Base-by-base conservation (phyloP, 2,329 filamentous ascomycete genomes). In the Diaporthe nobilis region DNA sequence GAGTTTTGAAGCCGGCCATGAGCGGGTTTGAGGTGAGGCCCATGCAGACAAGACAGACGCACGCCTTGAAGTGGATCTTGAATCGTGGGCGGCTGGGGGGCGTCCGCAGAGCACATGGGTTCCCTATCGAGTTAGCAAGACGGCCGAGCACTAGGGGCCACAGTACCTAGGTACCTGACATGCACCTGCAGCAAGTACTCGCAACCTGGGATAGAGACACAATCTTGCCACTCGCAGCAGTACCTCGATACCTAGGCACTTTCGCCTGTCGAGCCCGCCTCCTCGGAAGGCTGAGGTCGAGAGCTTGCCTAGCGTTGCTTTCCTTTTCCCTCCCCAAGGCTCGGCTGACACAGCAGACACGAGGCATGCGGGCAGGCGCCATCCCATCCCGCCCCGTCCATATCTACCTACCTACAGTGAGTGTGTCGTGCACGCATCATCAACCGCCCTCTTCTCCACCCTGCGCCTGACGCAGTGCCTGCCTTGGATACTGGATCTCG, bases 321-420 rank as follows among this genome's bases (percentile, higher is more conserved):
- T 8, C 22, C 9, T 22, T 13, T 37, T 25, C n/a, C 22, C 17
- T 31, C 22, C 25, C 25, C 10, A 28, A 55, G 65, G 49, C 65
- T 63, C n/a, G 58, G 65, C 65, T 70, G 65, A 70, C 65, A 70
- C 65, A 70, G 65, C 65, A 70, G 65, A 42, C 49, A 70, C 65
- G 31, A 70, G 65, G 31, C 65, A 53, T n/a, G 39, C 60, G 10
- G 47, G 65, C 65, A 28, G 47, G 65, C 65, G 47, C 47, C 65
- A 25, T 39, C 47, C 63, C 47, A 68, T 53, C 31, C 28, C 31
- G 22, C 8, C 22, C 47, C 47, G 31, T 49, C 28, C 60, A 63
- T 47, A 44, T 42, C n/a, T 17, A 44, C 22, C 9, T n/a, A 51
- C 42, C 42, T 49, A 10, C 20, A 22, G 20, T 49, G 44, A 61